These are phyloP conservation scores for Zygotorulaspora florentina DNA, from an alignment of 805 yeast genomes.

Conservation along the genomic window DNA sequence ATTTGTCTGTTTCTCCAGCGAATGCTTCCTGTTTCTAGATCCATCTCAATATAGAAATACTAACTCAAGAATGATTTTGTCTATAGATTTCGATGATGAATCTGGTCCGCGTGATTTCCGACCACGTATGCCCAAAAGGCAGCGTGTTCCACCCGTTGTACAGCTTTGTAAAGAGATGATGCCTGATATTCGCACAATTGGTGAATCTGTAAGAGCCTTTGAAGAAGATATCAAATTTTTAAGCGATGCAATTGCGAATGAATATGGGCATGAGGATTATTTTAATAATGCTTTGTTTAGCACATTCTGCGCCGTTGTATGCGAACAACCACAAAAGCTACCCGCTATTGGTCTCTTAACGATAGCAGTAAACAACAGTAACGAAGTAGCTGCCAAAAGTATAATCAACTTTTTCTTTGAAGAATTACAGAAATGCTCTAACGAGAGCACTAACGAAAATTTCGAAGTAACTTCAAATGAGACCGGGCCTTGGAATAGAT, in stretches of 20 bases:
- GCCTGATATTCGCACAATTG: conserved; percentile 52
- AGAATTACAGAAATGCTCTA: conserved; percentile 54
- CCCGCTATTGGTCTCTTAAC: conserved; percentile 66
- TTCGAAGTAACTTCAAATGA: conserved; percentile 33
- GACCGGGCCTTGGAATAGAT: conserved; percentile 61
- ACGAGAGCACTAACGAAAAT: conserved; percentile 29
- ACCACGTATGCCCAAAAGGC: conserved; percentile 33
- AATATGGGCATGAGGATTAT: conserved; percentile 57
- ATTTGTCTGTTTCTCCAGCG: too few species aligned
- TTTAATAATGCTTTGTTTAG: conserved; percentile 56
- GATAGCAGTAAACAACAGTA: conserved; percentile 59
- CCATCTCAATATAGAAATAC: conserved; percentile 1
- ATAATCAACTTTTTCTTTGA: conserved; percentile 66
- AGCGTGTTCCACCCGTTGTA: conserved; percentile 43
- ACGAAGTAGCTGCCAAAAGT: conserved; percentile 61
- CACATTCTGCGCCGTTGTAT: conserved; percentile 62
- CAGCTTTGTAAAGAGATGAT: conserved; percentile 46
- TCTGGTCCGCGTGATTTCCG: conserved; percentile 31
- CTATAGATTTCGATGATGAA: conserved; percentile 30
- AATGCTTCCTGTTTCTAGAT: not conserved
- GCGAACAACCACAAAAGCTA: conserved; percentile 90
- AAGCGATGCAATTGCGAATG: conserved; percentile 60
- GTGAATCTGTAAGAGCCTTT: conserved; percentile 51
- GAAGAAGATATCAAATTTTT: conserved; percentile 63
- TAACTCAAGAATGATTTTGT: conserved; percentile 20